These are phyloP conservation scores for Spathaspora hagerdaliae DNA, from an alignment of 805 yeast species.

Conservation along the genomic window DNA sequence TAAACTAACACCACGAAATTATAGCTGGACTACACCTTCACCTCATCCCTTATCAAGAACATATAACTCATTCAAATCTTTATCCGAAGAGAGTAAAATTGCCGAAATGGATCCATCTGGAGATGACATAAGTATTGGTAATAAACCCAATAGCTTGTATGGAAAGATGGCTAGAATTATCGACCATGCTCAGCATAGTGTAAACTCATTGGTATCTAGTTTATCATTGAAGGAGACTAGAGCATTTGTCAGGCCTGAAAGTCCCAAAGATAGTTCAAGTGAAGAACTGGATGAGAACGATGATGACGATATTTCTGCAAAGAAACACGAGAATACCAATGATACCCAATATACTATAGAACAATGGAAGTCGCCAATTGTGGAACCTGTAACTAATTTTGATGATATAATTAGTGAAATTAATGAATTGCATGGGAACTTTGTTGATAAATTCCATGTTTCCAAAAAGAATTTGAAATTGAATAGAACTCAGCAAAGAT, in stretches of 20 bases:
- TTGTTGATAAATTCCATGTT: slow-evolving; percentile 18
- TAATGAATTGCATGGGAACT: slow-evolving; percentile 26
- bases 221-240: background rate
- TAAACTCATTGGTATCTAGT: slow-evolving; percentile 7
- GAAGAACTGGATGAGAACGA: slow-evolving; percentile 9
- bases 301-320: background rate
- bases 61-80: slow-evolving; percentile 16
- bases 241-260: background rate
- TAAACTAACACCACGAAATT: background rate
- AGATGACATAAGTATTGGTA: background rate
- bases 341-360: slow-evolving; percentile 6
- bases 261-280: background rate
- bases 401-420: slow-evolving; percentile 21
- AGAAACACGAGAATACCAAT: background rate
- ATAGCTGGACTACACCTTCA: background rate
- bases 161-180: slow-evolving; percentile 12
- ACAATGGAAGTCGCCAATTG: slow-evolving; percentile 3
- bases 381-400: slow-evolving; percentile 3
- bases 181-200: slow-evolving; percentile 13
- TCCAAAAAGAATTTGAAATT: slow-evolving; percentile 5
- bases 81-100: slow-evolving; percentile 1
- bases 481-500: slow-evolving; percentile 32
- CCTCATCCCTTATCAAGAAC: slow-evolving; percentile 10
- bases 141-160: slow-evolving; percentile 6
- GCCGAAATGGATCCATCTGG: background rate